A percentile compares a stretch with the other conserved stretches of the same genome.
phyloP scores from a whole-genome alignment of 1,139 yeast genomes.

The Ashbya aceris region DNA sequence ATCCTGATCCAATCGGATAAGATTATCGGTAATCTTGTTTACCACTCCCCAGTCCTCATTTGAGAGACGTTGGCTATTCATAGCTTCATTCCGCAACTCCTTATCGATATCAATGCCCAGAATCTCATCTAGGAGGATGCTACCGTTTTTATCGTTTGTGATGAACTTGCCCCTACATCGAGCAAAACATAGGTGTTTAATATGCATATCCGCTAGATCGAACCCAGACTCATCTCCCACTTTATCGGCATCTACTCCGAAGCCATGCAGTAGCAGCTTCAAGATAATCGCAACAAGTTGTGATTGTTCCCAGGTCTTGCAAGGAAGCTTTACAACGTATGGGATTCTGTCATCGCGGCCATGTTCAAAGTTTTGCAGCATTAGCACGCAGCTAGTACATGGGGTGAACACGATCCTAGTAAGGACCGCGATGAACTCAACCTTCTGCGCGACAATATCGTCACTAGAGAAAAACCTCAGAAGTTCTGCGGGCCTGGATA shows the following conservation, averaged over 20 bases:
- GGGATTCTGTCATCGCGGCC: constrained; percentile 9
- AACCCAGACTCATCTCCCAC: constrained; percentile 8
- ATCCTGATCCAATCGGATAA: constrained; percentile 12
- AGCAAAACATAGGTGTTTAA: constrained; percentile 13
- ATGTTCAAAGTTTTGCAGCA: constrained; percentile 14
- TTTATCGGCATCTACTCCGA: constrained; percentile 13
- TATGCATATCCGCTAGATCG: constrained; percentile 12
- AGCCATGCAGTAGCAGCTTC: constrained; percentile 14
- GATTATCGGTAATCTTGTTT: constrained; percentile 13
- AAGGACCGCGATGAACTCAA: constrained; percentile 18
- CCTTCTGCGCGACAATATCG: constrained; percentile 5
- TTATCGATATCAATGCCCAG: constrained; percentile 6
- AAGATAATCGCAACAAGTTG: constrained; percentile 15
- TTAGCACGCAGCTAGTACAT: constrained; percentile 10
- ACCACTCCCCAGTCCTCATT: constrained; percentile 2
- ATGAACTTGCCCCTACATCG: constrained; percentile 14
- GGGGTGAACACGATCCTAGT: constrained; percentile 12
- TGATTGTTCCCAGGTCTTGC: constrained; percentile 9
- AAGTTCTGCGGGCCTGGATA: constrained; percentile 6
- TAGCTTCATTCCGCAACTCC: constrained; percentile 3
- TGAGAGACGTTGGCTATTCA: neutral
- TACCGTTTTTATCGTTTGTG: constrained; percentile 8
- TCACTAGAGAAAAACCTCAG: constrained; percentile 4
- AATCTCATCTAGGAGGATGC: constrained; percentile 8
- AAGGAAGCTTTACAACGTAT: constrained; percentile 12